Base-by-base conservation (phyloP, 2,329 filamentous ascomycete genomes). In the Fusarium sp. region DNA sequence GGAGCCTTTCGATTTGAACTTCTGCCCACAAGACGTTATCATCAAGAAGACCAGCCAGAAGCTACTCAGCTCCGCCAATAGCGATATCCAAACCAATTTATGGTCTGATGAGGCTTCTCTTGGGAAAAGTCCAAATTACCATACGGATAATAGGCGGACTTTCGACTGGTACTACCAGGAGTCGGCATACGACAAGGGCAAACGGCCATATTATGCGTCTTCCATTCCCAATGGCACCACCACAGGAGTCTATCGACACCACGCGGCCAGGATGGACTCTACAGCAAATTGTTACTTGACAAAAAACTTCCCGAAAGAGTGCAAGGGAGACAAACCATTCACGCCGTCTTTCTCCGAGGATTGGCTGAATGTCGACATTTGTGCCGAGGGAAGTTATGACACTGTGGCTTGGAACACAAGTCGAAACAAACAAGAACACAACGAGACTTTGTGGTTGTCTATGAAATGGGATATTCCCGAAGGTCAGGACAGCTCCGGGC, bases 251-350 rank as follows among this genome's bases (percentile, higher is more conserved):
- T 45, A 62, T 36, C 55, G 65, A 16, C 36, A 68, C 6, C 65
- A 67, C 13, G 69, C 59, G 3, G 35, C 35, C 6, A 47, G 61
- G n/a, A 68, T 76, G 50, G 63, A 75, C 31, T 72, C 69, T 4
- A 36, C 16, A 3, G 56, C 45, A 15, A 65, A 33, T 0, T 68
- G 61, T 16, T 26, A 28, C 4, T 22, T 24, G 2, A 7, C 31
- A 2, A 28, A 33, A 26, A 36, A 4, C 3, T 69, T 62, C 15
- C 59, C 42, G 1, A 22, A 50, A 7, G 28, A 16, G 1, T 76
- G 61, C 10, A 48, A 39, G 22, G 53, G 65, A 16, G 20, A n/a
- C 3, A 36, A 5, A 2, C 50, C 71, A 5, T 71, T 71, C 9
- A 22, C 24, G 28, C 14, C 48, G 8, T 39, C 30, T 3, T 57